Percentiles rank a stretch among this genome's conserved stretches.
Evolutionary conservation across 2,329 filamentous ascomycete species (phyloP).

Genomic region (Epichloe glyceriae): DNA sequence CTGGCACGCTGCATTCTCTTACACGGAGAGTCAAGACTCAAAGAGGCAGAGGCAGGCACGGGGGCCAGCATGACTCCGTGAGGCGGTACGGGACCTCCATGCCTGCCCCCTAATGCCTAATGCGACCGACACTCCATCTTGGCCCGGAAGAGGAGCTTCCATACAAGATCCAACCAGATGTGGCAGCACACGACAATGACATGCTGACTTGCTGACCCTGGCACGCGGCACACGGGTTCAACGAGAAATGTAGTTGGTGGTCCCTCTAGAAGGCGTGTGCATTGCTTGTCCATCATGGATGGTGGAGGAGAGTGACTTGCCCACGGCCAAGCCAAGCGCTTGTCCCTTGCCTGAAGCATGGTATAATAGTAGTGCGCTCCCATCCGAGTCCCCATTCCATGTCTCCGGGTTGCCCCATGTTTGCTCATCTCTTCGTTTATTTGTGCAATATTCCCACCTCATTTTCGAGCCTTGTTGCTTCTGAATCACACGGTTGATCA

Average conservation of each 20-base stretch:
- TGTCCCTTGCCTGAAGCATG: background rate
- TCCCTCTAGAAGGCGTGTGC: background rate
- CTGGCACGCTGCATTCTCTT: background rate
- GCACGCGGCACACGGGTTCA: background rate
- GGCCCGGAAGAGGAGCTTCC: background rate
- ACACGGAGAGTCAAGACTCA: background rate
- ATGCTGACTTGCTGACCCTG: background rate
- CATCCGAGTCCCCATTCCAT: background rate
- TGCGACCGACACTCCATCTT: background rate
- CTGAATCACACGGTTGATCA: background rate
- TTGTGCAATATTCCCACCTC: background rate
- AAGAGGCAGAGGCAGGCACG: background rate
- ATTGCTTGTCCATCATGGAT: background rate
- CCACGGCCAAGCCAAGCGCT: background rate
- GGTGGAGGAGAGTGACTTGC: background rate
- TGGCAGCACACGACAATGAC: background rate
- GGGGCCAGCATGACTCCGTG: conserved; percentile 3
- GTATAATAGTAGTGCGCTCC: conserved; percentile 1
- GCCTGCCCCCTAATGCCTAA: background rate
- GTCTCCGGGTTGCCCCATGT: background rate
- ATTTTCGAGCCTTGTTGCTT: background rate
- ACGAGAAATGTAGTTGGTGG: background rate
- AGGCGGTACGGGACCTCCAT: background rate
- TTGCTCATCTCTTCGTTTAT: background rate
- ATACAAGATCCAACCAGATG: background rate